phyloP scores from a whole-genome alignment of 768 basidiomycete genomes.

The Calvatia gigantea region DNA sequence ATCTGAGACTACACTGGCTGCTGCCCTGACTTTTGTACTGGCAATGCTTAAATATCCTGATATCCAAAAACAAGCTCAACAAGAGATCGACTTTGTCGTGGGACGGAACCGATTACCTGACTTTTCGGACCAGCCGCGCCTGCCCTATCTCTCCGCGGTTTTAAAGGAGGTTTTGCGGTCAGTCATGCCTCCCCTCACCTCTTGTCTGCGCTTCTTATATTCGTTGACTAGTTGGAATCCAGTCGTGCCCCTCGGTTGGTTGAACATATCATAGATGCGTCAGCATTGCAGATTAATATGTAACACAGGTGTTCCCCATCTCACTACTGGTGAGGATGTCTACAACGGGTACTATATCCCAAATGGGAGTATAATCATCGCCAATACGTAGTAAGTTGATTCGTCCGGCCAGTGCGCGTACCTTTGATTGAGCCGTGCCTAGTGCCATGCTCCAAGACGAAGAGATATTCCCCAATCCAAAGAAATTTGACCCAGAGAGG shows the following conservation, averaged over 20 bases:
- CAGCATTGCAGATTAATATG: background rate
- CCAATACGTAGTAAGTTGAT: constrained; percentile 11
- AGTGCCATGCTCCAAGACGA: constrained; percentile 32
- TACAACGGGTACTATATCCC: constrained; percentile 16
- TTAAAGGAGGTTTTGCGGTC: constrained; percentile 21
- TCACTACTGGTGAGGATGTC: constrained; percentile 9
- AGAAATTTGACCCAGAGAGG: constrained; percentile 27
- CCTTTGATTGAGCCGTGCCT: background rate
- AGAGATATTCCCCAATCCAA: constrained; percentile 26
- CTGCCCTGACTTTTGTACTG: constrained; percentile 20
- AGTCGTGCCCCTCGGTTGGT: constrained; percentile 25
- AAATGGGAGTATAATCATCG: constrained; percentile 7
- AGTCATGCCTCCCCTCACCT: constrained; percentile 18
- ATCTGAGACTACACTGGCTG: constrained; percentile 1
- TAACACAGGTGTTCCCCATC: constrained; percentile 10
- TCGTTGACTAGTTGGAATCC: constrained; percentile 1
- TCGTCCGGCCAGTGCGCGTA: background rate
- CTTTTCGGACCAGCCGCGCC: constrained; percentile 17
- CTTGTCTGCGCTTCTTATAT: background rate
- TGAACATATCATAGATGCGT: background rate
- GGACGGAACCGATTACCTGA: constrained; percentile 18
- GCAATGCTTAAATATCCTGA: constrained; percentile 24
- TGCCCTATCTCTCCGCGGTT: constrained; percentile 21
- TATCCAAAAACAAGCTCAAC: constrained; percentile 23
- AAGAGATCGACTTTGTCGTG: constrained; percentile 24